Evolutionary conservation across 352 stramenopile species (phyloP), one percentile per base, ranked within the genome.

Genomic region (Phytophthora tentaculata): DNA sequence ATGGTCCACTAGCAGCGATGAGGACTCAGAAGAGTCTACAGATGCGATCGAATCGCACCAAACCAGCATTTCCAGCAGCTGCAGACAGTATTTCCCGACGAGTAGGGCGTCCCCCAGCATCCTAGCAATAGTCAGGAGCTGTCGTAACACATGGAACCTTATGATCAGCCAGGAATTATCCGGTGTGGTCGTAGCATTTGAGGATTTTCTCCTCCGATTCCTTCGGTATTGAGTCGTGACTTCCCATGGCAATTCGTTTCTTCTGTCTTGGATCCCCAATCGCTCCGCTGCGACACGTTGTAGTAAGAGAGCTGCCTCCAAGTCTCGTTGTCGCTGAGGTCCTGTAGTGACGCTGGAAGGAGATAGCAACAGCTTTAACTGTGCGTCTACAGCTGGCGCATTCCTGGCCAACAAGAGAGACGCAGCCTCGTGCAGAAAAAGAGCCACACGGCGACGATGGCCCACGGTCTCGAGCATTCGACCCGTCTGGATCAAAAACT

Each of bases 111-210:
- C 76, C 4, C 67, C 69, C 2, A 91, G 63, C 69, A 86, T 77
- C 41, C 86, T 88, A 5, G 86, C 67, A 44, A 92, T 73, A 1
- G 73, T 80, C 44, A 94, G 53, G 8, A 95, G 80, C 64, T 96
- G 88, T 6, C 88, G 81, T 29, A 96, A 70, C 0, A 94, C 82
- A 51, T 95, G 84, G 43, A 96, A 90, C 14, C 85, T 81, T 32
- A 95, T 71, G 35, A 81, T 67, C 28, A 94, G 73, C 88, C 88
- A 96, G 37, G 76, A 76, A 56, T 86, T 73, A 24, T 84, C 73
- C 24, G 52, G 64, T 20, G 24, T 19, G 41, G 23, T 54, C 16
- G 47, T 35, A 28, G 22, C 4, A 16, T 52, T 32, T 44, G 52
- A 54, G 4, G 44, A 26, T 19, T 60, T 61, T 44, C 74, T 76